Percentiles rank a stretch among this genome's conserved stretches.
Conservation (phyloP, 2,329 filamentous ascomycete genomes). For the Berkeleyomyces rouxiae region DNA sequence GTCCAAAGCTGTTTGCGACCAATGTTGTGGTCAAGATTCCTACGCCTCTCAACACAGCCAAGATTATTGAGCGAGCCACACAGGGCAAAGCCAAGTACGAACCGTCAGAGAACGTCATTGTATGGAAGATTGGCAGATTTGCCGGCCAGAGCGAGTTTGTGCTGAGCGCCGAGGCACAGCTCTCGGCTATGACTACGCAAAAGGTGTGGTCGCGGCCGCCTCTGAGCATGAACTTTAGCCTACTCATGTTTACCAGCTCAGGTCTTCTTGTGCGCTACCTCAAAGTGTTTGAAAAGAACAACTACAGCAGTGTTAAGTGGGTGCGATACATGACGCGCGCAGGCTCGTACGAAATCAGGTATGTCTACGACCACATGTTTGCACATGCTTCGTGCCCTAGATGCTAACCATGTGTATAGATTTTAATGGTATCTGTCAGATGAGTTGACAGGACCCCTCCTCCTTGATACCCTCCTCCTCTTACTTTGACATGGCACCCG, state of each 20-base stretch:
- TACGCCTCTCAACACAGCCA: slow-evolving; percentile 88
- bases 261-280: slow-evolving; percentile 84
- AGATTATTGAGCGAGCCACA: slow-evolving; percentile 79
- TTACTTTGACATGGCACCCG: slow-evolving; percentile 8
- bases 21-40: slow-evolving; percentile 91
- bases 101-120: slow-evolving; percentile 91
- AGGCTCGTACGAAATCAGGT: slow-evolving; percentile 94
- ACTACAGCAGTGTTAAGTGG: slow-evolving; percentile 98
- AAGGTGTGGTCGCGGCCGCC: slow-evolving; percentile 93
- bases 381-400: background rate
- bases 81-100: slow-evolving; percentile 98
- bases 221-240: slow-evolving; percentile 74
- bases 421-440: slow-evolving; percentile 19
- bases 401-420: slow-evolving; percentile 17
- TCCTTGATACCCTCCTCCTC: slow-evolving; percentile 13
- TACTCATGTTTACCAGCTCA: slow-evolving; percentile 96
- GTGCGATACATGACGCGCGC: slow-evolving; percentile 97
- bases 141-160: slow-evolving; percentile 96
- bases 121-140: slow-evolving; percentile 98
- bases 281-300: slow-evolving; percentile 98
- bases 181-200: slow-evolving; percentile 96
- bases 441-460: background rate
- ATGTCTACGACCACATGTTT: slow-evolving; percentile 14
- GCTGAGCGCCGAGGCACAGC: slow-evolving; percentile 75
- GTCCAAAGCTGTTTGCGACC: slow-evolving; percentile 87